Conservation (phyloP, 225 moss, liverwort and hornwort species). For the Climacium dendroides region DNA sequence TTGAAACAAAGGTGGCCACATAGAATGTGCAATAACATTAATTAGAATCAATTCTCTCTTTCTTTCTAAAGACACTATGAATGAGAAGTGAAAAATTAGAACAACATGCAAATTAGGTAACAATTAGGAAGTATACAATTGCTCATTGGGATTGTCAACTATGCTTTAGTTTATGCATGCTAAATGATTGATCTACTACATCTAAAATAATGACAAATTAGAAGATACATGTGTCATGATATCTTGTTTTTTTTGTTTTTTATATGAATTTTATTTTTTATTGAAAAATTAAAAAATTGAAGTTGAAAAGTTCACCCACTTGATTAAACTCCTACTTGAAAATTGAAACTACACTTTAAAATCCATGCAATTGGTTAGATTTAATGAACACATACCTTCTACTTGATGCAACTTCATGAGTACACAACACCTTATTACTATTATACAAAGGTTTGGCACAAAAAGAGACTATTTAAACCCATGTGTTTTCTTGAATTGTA, state of each 20-base stretch:
- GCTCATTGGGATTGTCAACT: no score
- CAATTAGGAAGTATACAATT: neutral
- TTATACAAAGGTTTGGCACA: neutral
- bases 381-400: neutral
- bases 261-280: neutral
- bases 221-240: neutral
- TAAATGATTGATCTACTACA: neutral
- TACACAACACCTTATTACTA: neutral
- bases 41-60: neutral
- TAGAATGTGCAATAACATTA: neutral
- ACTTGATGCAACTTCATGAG: neutral
- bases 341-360: accelerated
- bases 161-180: no score
- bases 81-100: neutral
- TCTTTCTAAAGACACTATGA: neutral
- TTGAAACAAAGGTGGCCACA: neutral
- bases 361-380: neutral
- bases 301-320: neutral
- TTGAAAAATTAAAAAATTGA: accelerated
- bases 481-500: neutral
- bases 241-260: neutral
- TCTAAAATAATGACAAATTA: neutral
- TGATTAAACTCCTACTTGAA: neutral
- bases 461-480: neutral
- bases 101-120: no score